Evolutionary conservation across 2,329 filamentous ascomycete species (phyloP).

Genomic region (Pseudocercospora ulei): DNA sequence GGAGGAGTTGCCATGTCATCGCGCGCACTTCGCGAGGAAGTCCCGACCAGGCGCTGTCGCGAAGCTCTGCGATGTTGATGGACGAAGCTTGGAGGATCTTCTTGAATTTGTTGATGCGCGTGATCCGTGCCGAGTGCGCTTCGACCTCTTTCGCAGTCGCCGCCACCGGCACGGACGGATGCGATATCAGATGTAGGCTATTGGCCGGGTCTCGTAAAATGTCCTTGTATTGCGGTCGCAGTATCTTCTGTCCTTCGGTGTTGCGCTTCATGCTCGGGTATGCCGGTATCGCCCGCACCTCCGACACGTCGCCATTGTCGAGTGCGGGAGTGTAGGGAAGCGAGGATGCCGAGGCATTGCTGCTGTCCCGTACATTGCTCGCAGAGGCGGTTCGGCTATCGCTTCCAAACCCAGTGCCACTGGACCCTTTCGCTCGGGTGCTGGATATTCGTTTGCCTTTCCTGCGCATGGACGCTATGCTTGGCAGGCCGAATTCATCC

Average conservation of each 20-base stretch:
- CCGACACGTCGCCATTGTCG: slow-evolving; percentile 87
- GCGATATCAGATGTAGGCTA: slow-evolving; percentile 84
- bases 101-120: slow-evolving; percentile 98
- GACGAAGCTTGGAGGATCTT: slow-evolving; percentile 84
- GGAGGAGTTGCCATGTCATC: slow-evolving; percentile 96
- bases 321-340: slow-evolving; percentile 43
- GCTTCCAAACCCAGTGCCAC: slow-evolving; percentile 19
- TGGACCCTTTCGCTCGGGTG: slow-evolving; percentile 41
- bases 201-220: slow-evolving; percentile 81
- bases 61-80: slow-evolving; percentile 73
- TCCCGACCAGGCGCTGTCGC: slow-evolving; percentile 84
- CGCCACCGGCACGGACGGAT: slow-evolving; percentile 62
- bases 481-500: slow-evolving; percentile 90
- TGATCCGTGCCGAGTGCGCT: slow-evolving; percentile 74
- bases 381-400: slow-evolving; percentile 21
- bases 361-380: slow-evolving; percentile 10
- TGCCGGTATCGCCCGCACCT: slow-evolving; percentile 63
- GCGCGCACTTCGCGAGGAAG: slow-evolving; percentile 89
- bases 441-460: slow-evolving; percentile 47
- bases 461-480: slow-evolving; percentile 80
- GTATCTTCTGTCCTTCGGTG: slow-evolving; percentile 74
- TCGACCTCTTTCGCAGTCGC: slow-evolving; percentile 77
- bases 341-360: not conserved
- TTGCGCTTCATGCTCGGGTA: slow-evolving; percentile 78
- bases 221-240: slow-evolving; percentile 95